Base-by-base conservation (phyloP, 805 yeast species). In the Teunomyces pallodes region DNA sequence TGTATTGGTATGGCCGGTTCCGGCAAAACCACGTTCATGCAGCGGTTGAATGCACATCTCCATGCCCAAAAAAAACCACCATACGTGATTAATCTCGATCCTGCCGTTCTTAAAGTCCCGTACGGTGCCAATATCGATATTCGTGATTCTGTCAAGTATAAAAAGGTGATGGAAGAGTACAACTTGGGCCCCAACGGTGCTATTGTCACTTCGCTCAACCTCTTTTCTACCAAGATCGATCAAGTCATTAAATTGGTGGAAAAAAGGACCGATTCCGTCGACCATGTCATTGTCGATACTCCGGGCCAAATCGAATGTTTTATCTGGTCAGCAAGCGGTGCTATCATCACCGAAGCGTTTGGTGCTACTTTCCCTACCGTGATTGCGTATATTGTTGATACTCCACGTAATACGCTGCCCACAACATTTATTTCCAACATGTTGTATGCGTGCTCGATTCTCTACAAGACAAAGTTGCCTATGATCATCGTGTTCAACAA, bases 271-370 rank as follows among this genome's bases (percentile, higher is more conserved):
- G 77, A 74, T 17, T 54, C 55, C n/a, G 65, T 67, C 54, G 67
- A 81, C 16, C 86, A 90, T 64, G 87, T 91, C 54, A 84, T 94
- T 32, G 81, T 92, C 44, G 99, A 94, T 69, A 94, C 99, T 1
- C 99, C 99, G 0, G 99, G 99, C 9, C 99, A 94, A 69, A 94
- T 94, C 53, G 99, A 94, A 68, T 91, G 97, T 71, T 94, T 94
- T 65, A 90, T 94, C 38, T 94, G 99, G 99, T 85, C 95, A 41
- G 99, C 99, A 0, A 87, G 96, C 17, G 99, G 99, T 9, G 81
- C 97, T 17, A 94, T 94, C 53, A 87, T 94, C 50, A 92, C 98
- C 0, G 99, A 94, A 64, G 90, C 97, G 0, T 88, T 94, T 70
- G 99, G 98, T 1, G 86, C 96, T 0, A 83, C 95, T 3, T 89